Base-by-base conservation (phyloP, 75 land plant species). In the Adiantum capillusveneris region DNA sequence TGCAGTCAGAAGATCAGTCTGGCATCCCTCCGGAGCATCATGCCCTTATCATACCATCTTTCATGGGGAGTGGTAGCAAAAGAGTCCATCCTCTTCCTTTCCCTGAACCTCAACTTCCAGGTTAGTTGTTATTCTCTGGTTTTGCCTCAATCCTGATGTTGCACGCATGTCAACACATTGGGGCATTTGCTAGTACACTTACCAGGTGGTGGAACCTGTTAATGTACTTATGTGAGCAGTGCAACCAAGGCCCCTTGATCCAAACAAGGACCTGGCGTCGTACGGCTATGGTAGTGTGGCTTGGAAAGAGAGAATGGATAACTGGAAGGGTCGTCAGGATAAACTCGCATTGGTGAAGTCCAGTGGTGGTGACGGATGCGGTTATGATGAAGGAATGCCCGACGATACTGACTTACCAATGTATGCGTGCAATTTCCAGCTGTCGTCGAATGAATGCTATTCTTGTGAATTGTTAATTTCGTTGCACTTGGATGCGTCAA, bases 281-380 rank as follows among this genome's bases (percentile, higher is more conserved):
- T 89, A 89, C 68, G 95, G 95, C 6, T 85, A 85, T 76, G 95
- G 95, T 21, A 85, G 90, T 65, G 86, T 89, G 17, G 95, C 89
- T 13, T 89, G 95, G 89, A 89, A 89, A 66, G 90, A 84, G 48
- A 74, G 83, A 44, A 62, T 87, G 75, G 92, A 87, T 28, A 60
- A 43, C 57, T 87, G 92, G 92, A 87, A 79, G 65, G 69, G 69
- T 65, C 24, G 69, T 59, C 90, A 94, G 46, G 89, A 79, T 30
- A 89, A 76, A 54, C 60, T 85, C 58, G 80, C 80, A 59, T 69
- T 81, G 42, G 65, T 74, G 65, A 75, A 74, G 69, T 65, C 68
- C 19, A 61, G 79, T 20, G 88, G 84, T 22, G 80, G 74, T 29
- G 72, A 69, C 41, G 75, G 69, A 42, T 76, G 79, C 20, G 65